Conservation (phyloP, 805 yeast species). For the Hanseniaspora occidentalis region DNA sequence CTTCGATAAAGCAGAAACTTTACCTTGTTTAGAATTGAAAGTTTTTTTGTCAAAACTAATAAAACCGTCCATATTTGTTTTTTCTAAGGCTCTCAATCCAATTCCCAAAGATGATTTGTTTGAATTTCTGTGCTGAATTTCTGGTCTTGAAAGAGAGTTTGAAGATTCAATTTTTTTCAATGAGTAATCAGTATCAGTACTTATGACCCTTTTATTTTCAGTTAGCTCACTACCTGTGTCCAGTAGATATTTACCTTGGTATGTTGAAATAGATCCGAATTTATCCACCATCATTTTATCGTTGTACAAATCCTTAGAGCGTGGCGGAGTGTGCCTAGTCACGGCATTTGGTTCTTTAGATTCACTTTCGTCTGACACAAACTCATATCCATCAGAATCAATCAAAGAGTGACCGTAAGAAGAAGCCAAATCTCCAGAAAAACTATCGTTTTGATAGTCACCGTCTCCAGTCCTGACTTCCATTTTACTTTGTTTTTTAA, state of each 20-base stretch:
- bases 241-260: not conserved
- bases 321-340: slow-evolving; percentile 6
- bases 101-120: no score
- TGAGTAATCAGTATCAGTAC: not conserved
- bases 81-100: no score
- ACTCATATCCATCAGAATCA: slow-evolving; percentile 20
- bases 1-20: not conserved
- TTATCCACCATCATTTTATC: not conserved
- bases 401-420: slow-evolving; percentile 24
- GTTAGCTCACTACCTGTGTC: not conserved
- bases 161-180: not conserved
- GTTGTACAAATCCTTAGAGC: slow-evolving; percentile 1
- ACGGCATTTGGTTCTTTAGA: slow-evolving; percentile 1
- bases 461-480: not conserved
- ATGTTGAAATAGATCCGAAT: not conserved
- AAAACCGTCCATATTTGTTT: no score
- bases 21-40: not conserved
- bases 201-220: not conserved
- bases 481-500: not conserved
- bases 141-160: no score
- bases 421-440: slow-evolving; percentile 14
- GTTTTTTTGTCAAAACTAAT: not conserved
- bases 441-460: slow-evolving; percentile 6
- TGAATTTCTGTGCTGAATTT: no score
- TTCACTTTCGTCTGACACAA: slow-evolving; percentile 4